These are phyloP conservation scores for Penicillium bovifimosum DNA, from an alignment of 495 filamentous ascomycete species.

Conservation along the genomic window DNA sequence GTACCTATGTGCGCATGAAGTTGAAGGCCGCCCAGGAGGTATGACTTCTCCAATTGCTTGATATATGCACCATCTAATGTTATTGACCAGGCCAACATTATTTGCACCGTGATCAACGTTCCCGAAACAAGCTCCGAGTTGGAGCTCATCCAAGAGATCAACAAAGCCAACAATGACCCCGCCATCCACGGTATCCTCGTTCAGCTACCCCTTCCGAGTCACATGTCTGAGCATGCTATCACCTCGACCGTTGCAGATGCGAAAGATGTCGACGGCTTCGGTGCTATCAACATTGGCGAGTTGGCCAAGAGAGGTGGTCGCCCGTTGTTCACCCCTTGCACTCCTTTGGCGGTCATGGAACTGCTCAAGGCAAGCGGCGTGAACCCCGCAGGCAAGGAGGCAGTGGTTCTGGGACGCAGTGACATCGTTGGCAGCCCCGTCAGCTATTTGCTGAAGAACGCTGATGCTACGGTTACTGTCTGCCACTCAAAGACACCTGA, in stretches of 20 bases:
- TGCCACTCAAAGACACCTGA: constrained; percentile 85
- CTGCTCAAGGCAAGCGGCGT: constrained; percentile 80
- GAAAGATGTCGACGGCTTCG: constrained; percentile 98
- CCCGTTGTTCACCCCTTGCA: constrained; percentile 88
- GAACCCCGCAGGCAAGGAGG: constrained; percentile 80
- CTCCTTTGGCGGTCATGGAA: constrained; percentile 94
- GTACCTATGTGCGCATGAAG: constrained; percentile 99
- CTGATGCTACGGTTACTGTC: constrained; percentile 92
- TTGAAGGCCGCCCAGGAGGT: constrained; percentile 94
- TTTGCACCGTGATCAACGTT: constrained; percentile 77
- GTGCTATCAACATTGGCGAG: constrained; percentile 87
- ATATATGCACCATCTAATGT: constrained; percentile 9
- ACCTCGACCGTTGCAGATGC: constrained; percentile 86
- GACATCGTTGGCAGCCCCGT: constrained; percentile 97
- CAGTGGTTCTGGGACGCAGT: constrained; percentile 89
- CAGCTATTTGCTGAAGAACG: constrained; percentile 89
- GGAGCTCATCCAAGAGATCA: constrained; percentile 78
- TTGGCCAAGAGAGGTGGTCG: constrained; percentile 87
- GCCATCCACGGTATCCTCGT: constrained; percentile 88
- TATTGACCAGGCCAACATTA: constrained; percentile 68
- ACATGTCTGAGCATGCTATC: constrained; percentile 82
- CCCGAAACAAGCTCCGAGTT: constrained; percentile 75
- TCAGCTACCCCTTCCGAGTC: constrained; percentile 81
- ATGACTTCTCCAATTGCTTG: constrained; percentile 13
- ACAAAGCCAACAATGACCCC: constrained; percentile 79